Conservation (phyloP, 306 rosid genomes). For the Luffa acutangula region DNA sequence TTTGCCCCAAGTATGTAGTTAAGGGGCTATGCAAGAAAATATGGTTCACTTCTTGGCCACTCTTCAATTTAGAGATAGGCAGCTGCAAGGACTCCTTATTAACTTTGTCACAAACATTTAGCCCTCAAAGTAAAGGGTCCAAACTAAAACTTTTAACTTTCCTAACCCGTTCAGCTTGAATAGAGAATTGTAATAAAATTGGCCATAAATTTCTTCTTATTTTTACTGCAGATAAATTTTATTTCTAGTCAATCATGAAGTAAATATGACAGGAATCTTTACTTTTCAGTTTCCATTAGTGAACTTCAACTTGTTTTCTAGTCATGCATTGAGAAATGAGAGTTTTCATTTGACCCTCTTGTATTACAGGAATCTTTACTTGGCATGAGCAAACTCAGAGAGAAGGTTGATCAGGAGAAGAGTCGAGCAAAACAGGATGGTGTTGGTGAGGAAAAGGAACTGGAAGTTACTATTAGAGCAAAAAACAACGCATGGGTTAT, state of each 20-base stretch:
- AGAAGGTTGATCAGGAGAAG: slow-evolving; percentile 87
- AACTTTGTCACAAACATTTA: neutral
- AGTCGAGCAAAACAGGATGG: slow-evolving; percentile 40
- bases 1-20: neutral
- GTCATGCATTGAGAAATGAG: neutral
- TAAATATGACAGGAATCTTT: slow-evolving; percentile 54
- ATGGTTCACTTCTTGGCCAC: neutral
- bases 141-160: neutral
- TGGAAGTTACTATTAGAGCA: slow-evolving; percentile 79
- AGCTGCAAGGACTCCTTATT: neutral
- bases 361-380: slow-evolving; percentile 76
- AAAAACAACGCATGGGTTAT: slow-evolving; percentile 95
- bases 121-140: neutral
- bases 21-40: neutral
- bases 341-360: slow-evolving; percentile 1
- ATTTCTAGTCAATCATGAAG: neutral
- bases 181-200: neutral
- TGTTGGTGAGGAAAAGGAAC: slow-evolving; percentile 46
- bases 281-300: slow-evolving; percentile 66
- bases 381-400: slow-evolving; percentile 73
- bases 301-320: neutral
- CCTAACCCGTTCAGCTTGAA: neutral
- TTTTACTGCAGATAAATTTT: neutral
- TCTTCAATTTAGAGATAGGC: neutral
- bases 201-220: neutral